phyloP scores from a whole-genome alignment of 495 filamentous ascomycete genomes.

The Daldinia grandis region DNA sequence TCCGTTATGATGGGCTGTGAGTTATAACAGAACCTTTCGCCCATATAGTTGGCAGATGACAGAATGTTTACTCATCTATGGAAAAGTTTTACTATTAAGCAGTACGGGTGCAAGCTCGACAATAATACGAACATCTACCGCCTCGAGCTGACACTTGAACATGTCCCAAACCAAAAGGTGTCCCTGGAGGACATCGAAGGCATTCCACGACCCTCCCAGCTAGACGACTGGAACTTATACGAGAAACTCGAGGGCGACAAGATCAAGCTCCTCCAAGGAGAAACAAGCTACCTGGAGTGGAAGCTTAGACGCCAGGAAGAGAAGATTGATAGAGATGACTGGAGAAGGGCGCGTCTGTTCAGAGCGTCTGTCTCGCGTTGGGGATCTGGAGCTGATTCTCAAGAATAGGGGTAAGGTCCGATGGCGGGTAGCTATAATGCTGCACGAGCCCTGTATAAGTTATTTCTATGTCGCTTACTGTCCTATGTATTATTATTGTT shows the following conservation, averaged over 20 bases:
- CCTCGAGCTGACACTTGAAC: slow-evolving; percentile 50
- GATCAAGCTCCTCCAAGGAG: slow-evolving; percentile 37
- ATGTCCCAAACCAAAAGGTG: slow-evolving; percentile 42
- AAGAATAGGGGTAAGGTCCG: background rate
- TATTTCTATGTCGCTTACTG: background rate
- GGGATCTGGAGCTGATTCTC: background rate
- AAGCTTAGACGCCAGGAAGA: slow-evolving; percentile 41
- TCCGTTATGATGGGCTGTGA: slow-evolving; percentile 62
- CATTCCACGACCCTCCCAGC: slow-evolving; percentile 55
- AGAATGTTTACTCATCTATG: background rate
- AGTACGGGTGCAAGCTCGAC: slow-evolving; percentile 52
- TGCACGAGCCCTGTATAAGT: background rate
- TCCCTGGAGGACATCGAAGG: slow-evolving; percentile 43
- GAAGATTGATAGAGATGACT: slow-evolving; percentile 39
- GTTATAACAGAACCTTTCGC: slow-evolving; percentile 15
- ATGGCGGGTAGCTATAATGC: background rate
- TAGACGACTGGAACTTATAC: slow-evolving; percentile 58
- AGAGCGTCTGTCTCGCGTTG: slow-evolving; percentile 32
- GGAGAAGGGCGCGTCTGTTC: slow-evolving; percentile 40
- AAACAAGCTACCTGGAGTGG: slow-evolving; percentile 43
- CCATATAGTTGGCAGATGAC: background rate
- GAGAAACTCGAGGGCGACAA: slow-evolving; percentile 51
- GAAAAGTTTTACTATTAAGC: slow-evolving; percentile 42
- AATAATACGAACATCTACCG: slow-evolving; percentile 40
- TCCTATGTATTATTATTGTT: background rate